Evolutionary conservation across 139 green algal genomes (phyloP), one percentile per base, ranked within the genome.

Genomic region (Zygnema cylindricum): DNA sequence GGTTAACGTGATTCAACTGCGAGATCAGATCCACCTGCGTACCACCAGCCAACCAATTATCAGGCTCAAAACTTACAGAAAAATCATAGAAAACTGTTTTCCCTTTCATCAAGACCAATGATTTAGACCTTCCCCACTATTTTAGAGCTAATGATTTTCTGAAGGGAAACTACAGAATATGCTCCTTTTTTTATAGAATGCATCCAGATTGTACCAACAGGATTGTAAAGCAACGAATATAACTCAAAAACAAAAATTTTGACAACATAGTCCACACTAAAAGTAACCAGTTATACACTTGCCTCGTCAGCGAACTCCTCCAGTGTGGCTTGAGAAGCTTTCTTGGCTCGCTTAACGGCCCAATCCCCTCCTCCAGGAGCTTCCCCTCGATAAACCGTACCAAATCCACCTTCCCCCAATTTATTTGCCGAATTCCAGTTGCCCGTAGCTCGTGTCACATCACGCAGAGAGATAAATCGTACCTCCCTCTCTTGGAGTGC

Each of bases 351-450:
- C 77, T 84, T 84, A 33, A 84, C 55, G 33, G 77, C 77, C 35
- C 49, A 43, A 2, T 38, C 77, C 77, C 71, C 25, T 23, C 36
- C 77, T 3, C 32, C 36, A n/a, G n/a, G n/a, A 2, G 71, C 33
- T 2, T 35, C 33, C 2, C 25, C 77, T 33, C 33, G 2, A 54
- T 57, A 88, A 1, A 88, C 83, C 1, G 33, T n/a, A 2, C 40
- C 83, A n/a, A 88, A 88, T 23, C 40, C 83, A 33, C 83, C 83
- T 39, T 88, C 63, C 33, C 83, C 83, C 22, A 88, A 1, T 30
- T 77, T 55, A 23, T 38, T 42, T 23, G 32, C n/a, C 23, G 49
- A 11, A 33, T 23, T 54, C 43, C 79, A 88, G n/a, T 42, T 11
- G 25, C 30, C 38, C 36, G 83, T 88, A 32, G 83, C 83, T 2